Evolutionary conservation across 495 filamentous ascomycete genomes (phyloP).

Genomic region (Pyronema omphalodes): DNA sequence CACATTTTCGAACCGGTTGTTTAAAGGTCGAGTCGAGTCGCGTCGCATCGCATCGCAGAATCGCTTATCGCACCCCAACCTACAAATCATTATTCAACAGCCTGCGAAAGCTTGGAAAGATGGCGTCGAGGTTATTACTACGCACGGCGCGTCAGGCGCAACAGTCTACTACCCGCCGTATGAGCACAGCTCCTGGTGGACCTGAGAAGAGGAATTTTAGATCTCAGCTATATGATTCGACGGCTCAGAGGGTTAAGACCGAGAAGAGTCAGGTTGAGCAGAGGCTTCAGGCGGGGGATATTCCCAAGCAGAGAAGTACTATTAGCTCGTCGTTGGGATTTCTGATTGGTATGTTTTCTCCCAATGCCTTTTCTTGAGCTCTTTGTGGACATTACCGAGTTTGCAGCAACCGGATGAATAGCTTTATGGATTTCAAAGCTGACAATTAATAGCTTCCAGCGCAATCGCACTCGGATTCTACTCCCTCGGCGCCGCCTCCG

Average conservation of each 20-base stretch:
- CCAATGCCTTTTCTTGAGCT: neutral
- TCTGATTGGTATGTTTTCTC: slow-evolving; percentile 38
- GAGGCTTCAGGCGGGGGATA: slow-evolving; percentile 38
- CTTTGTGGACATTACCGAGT: no score
- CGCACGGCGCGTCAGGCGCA: no score
- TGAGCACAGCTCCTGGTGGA: neutral
- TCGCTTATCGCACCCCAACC: neutral
- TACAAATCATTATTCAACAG: neutral
- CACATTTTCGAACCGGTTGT: no score
- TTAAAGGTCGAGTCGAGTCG: neutral
- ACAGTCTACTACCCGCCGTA: neutral
- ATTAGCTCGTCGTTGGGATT: slow-evolving; percentile 18
- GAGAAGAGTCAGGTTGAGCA: slow-evolving; percentile 54
- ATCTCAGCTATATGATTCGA: slow-evolving; percentile 75
- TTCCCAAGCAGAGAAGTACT: slow-evolving; percentile 32
- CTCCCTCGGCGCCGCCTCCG: slow-evolving; percentile 46
- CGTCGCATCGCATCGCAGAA: neutral
- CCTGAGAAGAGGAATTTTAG: slow-evolving; percentile 41
- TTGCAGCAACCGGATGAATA: neutral
- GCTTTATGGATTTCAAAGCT: neutral
- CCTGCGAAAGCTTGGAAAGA: neutral
- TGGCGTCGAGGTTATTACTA: neutral
- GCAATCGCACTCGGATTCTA: slow-evolving; percentile 47
- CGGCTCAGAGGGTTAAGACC: slow-evolving; percentile 50
- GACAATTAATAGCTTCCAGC: slow-evolving; percentile 31